Evolutionary conservation across 371 early-diverging fungal species (phyloP).

Genomic region (Mucor indicus): DNA sequence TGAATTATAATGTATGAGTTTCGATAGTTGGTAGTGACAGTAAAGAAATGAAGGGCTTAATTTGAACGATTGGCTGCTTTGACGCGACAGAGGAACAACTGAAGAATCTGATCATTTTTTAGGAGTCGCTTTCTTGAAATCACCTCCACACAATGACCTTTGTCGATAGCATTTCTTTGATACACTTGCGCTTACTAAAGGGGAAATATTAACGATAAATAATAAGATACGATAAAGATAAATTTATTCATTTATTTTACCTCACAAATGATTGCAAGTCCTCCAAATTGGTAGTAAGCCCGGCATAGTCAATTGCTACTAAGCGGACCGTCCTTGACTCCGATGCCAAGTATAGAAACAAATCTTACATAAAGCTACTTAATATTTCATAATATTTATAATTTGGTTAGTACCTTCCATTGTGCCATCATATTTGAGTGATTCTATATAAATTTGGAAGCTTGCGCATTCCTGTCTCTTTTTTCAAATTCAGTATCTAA

Average conservation of each 20-base stretch:
- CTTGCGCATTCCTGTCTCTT: constrained; percentile 4
- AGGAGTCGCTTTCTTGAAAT: constrained; percentile 6
- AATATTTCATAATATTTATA: constrained; percentile 12
- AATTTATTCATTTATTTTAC: constrained; percentile 10
- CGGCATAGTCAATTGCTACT: constrained; percentile 6
- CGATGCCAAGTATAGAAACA: constrained; percentile 4
- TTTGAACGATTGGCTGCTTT: constrained; percentile 12
- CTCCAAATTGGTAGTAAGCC: constrained; percentile 7
- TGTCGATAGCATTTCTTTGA: constrained; percentile 8
- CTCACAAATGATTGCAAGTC: constrained; percentile 11
- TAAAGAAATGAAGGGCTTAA: constrained; percentile 5
- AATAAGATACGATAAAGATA: constrained; percentile 7
- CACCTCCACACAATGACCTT: constrained; percentile 10
- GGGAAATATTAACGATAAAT: constrained; percentile 9
- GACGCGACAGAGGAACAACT: constrained; percentile 8
- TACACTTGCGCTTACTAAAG: constrained; percentile 7
- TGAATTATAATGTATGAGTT: constrained; percentile 7
- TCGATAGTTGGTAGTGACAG: constrained; percentile 8
- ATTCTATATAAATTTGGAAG: constrained; percentile 5
- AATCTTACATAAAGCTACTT: constrained; percentile 6
- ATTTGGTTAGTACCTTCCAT: constrained; percentile 14
- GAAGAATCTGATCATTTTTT: constrained; percentile 9
- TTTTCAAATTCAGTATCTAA: constrained; percentile 3
- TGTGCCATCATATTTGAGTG: constrained; percentile 14
- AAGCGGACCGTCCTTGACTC: constrained; percentile 3